A percentile compares a stretch with the other conserved stretches of the same genome.
Conservation (phyloP, 2,329 filamentous ascomycete species). For the Coleophoma eucalyptorum region DNA sequence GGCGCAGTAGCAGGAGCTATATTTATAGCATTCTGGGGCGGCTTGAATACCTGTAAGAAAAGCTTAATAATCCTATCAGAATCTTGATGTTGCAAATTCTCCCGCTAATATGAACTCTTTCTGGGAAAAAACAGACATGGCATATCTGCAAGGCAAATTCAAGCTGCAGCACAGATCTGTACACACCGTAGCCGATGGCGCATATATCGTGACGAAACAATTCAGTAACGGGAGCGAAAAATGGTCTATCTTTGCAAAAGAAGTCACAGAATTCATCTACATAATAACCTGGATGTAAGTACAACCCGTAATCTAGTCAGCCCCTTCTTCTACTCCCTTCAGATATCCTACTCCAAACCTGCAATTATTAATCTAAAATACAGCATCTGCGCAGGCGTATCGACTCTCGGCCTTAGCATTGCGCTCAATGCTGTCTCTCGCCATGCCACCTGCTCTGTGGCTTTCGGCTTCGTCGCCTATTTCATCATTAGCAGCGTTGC, state of each 20-base stretch:
- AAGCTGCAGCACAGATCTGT: neutral
- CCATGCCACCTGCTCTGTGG: constrained; percentile 46
- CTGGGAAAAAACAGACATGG: neutral
- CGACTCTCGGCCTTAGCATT: too few relatives aligned
- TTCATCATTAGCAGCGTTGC: constrained; percentile 26
- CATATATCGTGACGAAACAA: neutral
- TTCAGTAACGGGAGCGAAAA: neutral
- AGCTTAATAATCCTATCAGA: neutral
- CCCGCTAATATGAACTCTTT: neutral
- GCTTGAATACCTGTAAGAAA: constrained; percentile 22
- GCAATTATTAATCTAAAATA: constrained; percentile 34
- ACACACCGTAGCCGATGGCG: neutral
- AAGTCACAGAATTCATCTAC: neutral
- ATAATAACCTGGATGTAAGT: neutral
- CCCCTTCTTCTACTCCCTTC: constrained; percentile 25
- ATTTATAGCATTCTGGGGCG: constrained; percentile 33
- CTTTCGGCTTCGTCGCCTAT: constrained; percentile 33
- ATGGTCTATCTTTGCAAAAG: neutral
- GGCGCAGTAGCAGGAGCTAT: constrained; percentile 35
- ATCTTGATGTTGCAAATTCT: neutral
- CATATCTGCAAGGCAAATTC: neutral
- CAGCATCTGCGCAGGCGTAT: constrained; percentile 26
- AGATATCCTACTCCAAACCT: neutral
- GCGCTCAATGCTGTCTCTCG: constrained; percentile 53
- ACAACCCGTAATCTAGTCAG: neutral